Percentiles rank a stretch among this genome's conserved stretches.
Evolutionary conservation across 2,329 filamentous ascomycete genomes (phyloP).

Genomic region (Acarospora socialis): DNA sequence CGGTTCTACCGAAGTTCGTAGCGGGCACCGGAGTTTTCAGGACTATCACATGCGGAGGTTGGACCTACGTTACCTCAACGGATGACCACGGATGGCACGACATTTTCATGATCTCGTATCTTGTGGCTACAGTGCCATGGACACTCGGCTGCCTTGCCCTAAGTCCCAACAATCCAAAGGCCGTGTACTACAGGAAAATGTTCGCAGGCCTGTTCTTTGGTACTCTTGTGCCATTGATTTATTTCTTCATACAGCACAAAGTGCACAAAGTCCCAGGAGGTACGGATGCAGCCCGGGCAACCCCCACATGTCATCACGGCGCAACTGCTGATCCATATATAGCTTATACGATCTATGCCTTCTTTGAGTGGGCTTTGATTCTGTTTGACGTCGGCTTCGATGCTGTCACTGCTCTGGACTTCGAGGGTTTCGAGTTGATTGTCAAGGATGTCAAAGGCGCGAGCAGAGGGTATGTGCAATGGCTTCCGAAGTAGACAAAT

Average conservation of each 20-base stretch:
- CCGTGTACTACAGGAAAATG: constrained; percentile 79
- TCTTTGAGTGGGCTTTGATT: constrained; percentile 95
- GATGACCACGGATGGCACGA: constrained; percentile 98
- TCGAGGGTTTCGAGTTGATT: constrained; percentile 72
- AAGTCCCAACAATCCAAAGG: constrained; percentile 68
- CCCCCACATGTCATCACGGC: constrained; percentile 3
- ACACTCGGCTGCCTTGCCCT: constrained; percentile 78
- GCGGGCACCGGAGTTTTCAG: constrained; percentile 69
- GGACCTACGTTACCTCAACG: constrained; percentile 97
- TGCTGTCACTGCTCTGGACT: constrained; percentile 85
- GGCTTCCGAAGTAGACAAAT: constrained; percentile 77
- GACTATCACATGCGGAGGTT: constrained; percentile 87
- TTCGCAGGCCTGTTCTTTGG: constrained; percentile 76
- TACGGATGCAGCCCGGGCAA: constrained; percentile 32
- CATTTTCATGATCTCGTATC: constrained; percentile 97
- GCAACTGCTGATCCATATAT: constrained; percentile 15
- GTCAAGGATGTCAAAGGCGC: constrained; percentile 78
- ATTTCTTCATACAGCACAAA: constrained; percentile 98
- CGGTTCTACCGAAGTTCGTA: constrained; percentile 66
- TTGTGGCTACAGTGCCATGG: constrained; percentile 90
- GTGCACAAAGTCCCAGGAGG: constrained; percentile 87
- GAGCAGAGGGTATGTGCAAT: constrained; percentile 96
- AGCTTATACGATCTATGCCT: constrained; percentile 96
- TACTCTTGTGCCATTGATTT: constrained; percentile 76
- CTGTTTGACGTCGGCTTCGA: constrained; percentile 94